Percentiles rank a stretch among this genome's conserved stretches.
Conservation (phyloP, 768 basidiomycete genomes). For the Rossbeevera mucosa region DNA sequence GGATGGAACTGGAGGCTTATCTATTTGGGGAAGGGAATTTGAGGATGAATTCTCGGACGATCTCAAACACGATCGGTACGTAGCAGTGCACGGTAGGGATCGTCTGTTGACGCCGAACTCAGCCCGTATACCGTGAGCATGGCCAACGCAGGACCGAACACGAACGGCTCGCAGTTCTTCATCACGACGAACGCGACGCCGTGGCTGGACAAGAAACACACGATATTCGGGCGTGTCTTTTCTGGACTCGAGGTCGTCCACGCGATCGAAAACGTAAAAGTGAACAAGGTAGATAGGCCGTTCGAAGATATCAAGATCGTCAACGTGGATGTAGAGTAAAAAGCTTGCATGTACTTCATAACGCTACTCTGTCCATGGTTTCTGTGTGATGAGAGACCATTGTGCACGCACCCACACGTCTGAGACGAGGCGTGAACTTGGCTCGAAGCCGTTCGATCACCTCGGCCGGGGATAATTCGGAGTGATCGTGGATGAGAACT, state of each 20-base stretch:
- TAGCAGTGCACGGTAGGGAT: not conserved
- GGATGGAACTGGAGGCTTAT: constrained; percentile 88
- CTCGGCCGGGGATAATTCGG: constrained; percentile 13
- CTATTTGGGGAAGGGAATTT: constrained; percentile 87
- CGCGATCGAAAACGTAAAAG: constrained; percentile 86
- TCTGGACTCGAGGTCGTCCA: constrained; percentile 89
- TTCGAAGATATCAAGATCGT: constrained; percentile 92
- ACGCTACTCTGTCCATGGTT: constrained; percentile 44
- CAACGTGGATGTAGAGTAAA: constrained; percentile 68
- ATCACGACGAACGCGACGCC: constrained; percentile 93
- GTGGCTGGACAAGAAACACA: constrained; percentile 90
- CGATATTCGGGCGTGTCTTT: constrained; percentile 86
- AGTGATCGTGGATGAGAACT: constrained; percentile 7
- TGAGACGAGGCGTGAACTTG: constrained; percentile 35
- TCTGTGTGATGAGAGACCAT: constrained; percentile 32
- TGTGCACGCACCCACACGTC: constrained; percentile 16
- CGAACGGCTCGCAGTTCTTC: constrained; percentile 98
- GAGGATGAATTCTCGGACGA: constrained; percentile 93
- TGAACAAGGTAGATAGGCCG: constrained; percentile 81
- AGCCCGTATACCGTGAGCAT: constrained; percentile 95
- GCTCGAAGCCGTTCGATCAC: constrained; percentile 30
- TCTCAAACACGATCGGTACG: constrained; percentile 83
- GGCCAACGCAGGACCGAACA: constrained; percentile 87
- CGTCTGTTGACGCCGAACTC: constrained; percentile 5
- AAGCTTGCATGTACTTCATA: constrained; percentile 29